Evolutionary conservation across 495 filamentous ascomycete genomes (phyloP).

Genomic region (Lichenothelia convexa): DNA sequence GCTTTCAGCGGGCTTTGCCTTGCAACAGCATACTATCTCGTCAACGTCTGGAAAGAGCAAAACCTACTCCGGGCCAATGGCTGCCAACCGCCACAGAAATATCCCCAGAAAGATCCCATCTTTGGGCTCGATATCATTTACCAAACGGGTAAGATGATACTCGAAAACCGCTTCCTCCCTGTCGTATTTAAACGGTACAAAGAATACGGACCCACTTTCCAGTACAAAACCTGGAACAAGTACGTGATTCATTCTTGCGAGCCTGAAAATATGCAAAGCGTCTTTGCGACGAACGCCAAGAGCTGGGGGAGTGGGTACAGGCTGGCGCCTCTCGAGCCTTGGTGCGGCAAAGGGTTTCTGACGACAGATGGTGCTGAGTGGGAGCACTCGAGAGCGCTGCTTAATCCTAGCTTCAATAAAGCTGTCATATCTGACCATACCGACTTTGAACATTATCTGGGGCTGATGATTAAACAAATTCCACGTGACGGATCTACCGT

Average conservation of each 20-base stretch:
- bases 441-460: slow-evolving; percentile 42
- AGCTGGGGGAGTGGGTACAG: slow-evolving; percentile 37
- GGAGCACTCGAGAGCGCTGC: slow-evolving; percentile 42
- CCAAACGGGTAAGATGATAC: background rate
- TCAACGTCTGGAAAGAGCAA: no score
- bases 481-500: slow-evolving; percentile 27
- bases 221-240: slow-evolving; percentile 4
- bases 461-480: slow-evolving; percentile 27
- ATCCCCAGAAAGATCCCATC: background rate
- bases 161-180: background rate
- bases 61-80: no score
- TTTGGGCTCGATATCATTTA: background rate
- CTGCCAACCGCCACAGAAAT: background rate
- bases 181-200: slow-evolving; percentile 9
- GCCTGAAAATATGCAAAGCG: slow-evolving; percentile 42
- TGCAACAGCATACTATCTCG: no score
- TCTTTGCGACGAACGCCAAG: slow-evolving; percentile 39
- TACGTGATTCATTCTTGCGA: slow-evolving; percentile 32
- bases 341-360: slow-evolving; percentile 39
- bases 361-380: slow-evolving; percentile 45
- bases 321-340: background rate
- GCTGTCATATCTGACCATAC: slow-evolving; percentile 35
- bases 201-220: slow-evolving; percentile 10
- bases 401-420: slow-evolving; percentile 44
- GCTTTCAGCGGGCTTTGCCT: no score